These are phyloP conservation scores for Pichia sp. DNA, from an alignment of 1,139 yeast genomes.

Conservation along the genomic window DNA sequence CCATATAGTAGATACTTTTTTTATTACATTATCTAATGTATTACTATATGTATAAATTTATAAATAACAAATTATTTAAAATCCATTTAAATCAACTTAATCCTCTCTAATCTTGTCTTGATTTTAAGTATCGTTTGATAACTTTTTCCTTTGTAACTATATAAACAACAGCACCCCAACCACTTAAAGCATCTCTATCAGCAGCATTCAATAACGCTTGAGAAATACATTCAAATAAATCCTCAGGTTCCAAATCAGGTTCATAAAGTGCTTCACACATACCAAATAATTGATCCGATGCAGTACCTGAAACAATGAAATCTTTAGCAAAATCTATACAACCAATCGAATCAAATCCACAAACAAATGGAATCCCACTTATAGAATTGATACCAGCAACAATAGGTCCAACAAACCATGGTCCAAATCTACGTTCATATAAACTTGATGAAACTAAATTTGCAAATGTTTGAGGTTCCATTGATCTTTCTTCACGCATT, in stretches of 20 bases:
- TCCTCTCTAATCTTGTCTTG: constrained; percentile 88
- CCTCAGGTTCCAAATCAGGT: constrained; percentile 90
- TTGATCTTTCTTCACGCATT: constrained; percentile 81
- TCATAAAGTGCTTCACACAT: constrained; percentile 98
- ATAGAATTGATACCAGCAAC: constrained; percentile 91
- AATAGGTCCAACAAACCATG: constrained; percentile 93
- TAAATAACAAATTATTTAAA: background rate
- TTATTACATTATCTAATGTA: background rate
- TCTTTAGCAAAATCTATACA: constrained; percentile 94
- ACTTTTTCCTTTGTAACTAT: constrained; percentile 90
- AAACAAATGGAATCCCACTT: constrained; percentile 78
- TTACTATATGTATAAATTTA: background rate
- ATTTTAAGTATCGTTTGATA: constrained; percentile 76
- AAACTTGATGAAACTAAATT: constrained; percentile 85
- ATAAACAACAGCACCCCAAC: constrained; percentile 98
- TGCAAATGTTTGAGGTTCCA: constrained; percentile 92
- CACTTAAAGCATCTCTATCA: constrained; percentile 95
- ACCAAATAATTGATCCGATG: constrained; percentile 91
- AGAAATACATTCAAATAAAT: constrained; percentile 89
- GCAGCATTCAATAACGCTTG: constrained; percentile 92
- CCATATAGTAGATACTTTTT: too few relatives aligned
- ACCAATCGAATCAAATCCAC: constrained; percentile 95
- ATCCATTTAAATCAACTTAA: background rate
- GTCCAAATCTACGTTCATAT: constrained; percentile 91
- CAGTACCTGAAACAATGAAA: constrained; percentile 96